These are phyloP conservation scores for Neonectria sp. DNA, from an alignment of 2,329 filamentous ascomycete species.

Conservation along the genomic window DNA sequence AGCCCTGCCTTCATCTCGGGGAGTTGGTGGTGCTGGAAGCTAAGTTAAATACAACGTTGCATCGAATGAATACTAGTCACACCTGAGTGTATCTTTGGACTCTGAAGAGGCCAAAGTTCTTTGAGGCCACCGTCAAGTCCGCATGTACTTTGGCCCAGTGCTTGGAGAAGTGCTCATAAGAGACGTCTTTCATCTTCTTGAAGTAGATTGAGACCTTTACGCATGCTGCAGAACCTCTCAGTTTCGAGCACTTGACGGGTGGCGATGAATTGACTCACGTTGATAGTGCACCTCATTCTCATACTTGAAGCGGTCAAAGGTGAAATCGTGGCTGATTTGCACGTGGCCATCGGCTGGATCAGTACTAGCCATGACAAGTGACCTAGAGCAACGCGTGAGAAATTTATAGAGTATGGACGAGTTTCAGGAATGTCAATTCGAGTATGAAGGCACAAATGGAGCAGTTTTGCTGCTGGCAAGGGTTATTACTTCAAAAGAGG, in stretches of 20 bases:
- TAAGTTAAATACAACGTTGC: neutral
- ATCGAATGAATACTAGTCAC: neutral
- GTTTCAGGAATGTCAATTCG: rapidly evolving
- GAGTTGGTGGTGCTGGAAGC: slow-evolving; percentile 35
- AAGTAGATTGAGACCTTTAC: slow-evolving; percentile 39
- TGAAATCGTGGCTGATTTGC: slow-evolving; percentile 36
- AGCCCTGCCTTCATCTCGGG: slow-evolving; percentile 32
- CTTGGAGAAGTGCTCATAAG: slow-evolving; percentile 37
- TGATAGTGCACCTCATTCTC: slow-evolving; percentile 33
- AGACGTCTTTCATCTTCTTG: slow-evolving; percentile 32
- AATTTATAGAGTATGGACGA: too few relatives aligned
- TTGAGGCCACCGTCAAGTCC: slow-evolving; percentile 35
- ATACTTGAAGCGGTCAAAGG: slow-evolving; percentile 34
- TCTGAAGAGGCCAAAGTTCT: slow-evolving; percentile 33
- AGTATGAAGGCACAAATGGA: too few relatives aligned
- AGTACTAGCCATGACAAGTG: neutral
- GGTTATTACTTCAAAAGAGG: neutral
- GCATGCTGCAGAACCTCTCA: slow-evolving; percentile 23
- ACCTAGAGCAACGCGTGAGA: too few relatives aligned
- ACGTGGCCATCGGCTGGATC: slow-evolving; percentile 26
- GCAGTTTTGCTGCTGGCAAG: neutral
- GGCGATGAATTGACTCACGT: slow-evolving; percentile 16
- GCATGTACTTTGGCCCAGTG: slow-evolving; percentile 38
- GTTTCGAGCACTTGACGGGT: neutral
- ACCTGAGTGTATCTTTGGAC: slow-evolving; percentile 38